Evolutionary conservation across 441 rosid genomes (phyloP), one percentile per base, ranked within the genome.

Genomic region (Hura crepitans): DNA sequence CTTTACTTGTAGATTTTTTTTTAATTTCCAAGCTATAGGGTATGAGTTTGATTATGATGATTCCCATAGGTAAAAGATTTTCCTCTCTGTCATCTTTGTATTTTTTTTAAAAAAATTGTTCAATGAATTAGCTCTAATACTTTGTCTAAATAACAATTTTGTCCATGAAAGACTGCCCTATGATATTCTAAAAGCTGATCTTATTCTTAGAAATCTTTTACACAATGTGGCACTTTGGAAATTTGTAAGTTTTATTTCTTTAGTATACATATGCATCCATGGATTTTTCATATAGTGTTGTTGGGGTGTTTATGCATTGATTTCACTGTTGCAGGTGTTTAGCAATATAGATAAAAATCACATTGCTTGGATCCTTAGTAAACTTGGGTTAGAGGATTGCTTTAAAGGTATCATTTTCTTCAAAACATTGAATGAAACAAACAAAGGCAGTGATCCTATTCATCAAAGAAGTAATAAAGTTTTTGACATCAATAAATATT

Each of bases 151-250:
- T 59, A 62, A 49, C 86, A 91, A 95, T 75, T 84, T 72, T 77
- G 93, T 91, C 68, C 97, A 91, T 77, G 99, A 96, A 61, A 89
- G 89, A 80, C 80, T 95, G 75, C 99, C 99, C 9, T 95, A 95
- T 69, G 2, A 75, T 45, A 20, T 80, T 70, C 79, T 95, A 59
- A 92, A 89, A 82, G 97, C 95, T 35, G 99, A 92, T 71, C 90
- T 86, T 35, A 72, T 90, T 57, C 60, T 95, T 64, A 89, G 93
- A 82, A 84, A 72, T 69, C 86, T 92, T 18, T 76, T 92, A 60
- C 87, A 80, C 37, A 89, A 89, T 76, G 55, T 90, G 72, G 97
- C 97, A 20, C 54, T 87, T 37, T 86, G 91, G 18, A 95, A 85
- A 87, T 78, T 89, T 72, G 99, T 90, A 82, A 83, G 97, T 76